Evolutionary conservation across 345 rosid species (phyloP).

Genomic region (Cardiospermum halicacabum): DNA sequence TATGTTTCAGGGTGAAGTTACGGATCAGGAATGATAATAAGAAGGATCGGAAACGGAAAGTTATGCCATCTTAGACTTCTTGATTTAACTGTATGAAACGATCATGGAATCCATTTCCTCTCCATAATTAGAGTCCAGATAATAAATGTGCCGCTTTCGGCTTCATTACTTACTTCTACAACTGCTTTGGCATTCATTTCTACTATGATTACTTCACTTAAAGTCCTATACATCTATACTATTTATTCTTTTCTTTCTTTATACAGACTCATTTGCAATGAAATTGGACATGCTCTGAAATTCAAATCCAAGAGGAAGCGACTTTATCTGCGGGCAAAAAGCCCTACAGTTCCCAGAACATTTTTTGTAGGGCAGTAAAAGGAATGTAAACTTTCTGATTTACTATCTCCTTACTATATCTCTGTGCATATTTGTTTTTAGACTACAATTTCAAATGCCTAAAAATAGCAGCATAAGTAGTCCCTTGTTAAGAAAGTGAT

Average conservation of each 20-base stretch:
- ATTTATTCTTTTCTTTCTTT: background rate
- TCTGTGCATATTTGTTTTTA: conserved; percentile 24
- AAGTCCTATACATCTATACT: background rate
- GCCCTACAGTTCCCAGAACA: background rate
- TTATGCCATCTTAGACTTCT: too few species aligned
- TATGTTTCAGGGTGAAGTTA: background rate
- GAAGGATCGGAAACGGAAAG: too few species aligned
- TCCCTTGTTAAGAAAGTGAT: background rate
- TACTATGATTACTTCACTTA: background rate
- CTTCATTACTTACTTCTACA: background rate
- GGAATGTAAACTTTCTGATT: conserved; percentile 1
- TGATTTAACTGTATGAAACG: too few species aligned
- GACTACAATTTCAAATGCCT: conserved; percentile 13
- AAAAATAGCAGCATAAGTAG: background rate
- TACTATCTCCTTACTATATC: background rate
- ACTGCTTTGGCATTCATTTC: background rate
- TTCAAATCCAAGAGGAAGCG: background rate
- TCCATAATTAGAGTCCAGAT: too few species aligned
- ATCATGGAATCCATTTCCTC: too few species aligned
- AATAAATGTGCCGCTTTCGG: background rate
- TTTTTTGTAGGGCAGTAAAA: conserved; percentile 5
- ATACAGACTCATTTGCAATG: conserved; percentile 9
- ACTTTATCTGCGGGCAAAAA: conserved; percentile 10
- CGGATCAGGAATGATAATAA: too few species aligned
- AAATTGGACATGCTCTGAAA: conserved; percentile 1